Evolutionary conservation across 768 basidiomycete species (phyloP).

Genomic region (Suillus sp.): DNA sequence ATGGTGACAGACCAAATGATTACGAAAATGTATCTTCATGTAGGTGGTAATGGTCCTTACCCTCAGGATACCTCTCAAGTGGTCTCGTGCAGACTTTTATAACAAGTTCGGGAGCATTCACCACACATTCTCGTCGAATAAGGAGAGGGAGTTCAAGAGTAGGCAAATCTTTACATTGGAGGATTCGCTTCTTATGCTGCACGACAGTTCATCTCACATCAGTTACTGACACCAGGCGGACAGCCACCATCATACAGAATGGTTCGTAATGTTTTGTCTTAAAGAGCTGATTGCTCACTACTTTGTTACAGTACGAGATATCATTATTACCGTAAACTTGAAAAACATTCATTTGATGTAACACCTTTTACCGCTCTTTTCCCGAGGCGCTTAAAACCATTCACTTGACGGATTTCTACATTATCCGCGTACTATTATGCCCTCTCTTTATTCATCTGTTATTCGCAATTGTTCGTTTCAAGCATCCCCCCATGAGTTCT

Average conservation of each 20-base stretch:
- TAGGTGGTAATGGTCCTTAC: constrained; percentile 36
- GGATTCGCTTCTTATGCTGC: constrained; percentile 14
- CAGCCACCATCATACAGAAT: constrained; percentile 70
- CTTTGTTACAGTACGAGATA: constrained; percentile 57
- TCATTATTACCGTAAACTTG: constrained; percentile 68
- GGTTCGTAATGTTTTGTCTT: constrained; percentile 45
- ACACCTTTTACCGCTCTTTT: constrained; percentile 8
- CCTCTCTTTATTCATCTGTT: constrained; percentile 15
- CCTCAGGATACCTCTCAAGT: neutral
- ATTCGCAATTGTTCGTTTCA: constrained; percentile 9
- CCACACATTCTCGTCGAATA: constrained; percentile 67
- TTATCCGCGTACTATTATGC: constrained; percentile 12
- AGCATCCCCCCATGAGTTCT: constrained; percentile 12
- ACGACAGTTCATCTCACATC: constrained; percentile 72
- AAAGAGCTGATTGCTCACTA: constrained; percentile 11
- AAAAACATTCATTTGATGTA: constrained; percentile 49
- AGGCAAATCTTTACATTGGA: constrained; percentile 25
- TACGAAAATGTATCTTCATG: constrained; percentile 76
- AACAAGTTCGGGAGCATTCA: constrained; percentile 74
- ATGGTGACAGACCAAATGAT: constrained; percentile 78
- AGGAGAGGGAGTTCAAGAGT: constrained; percentile 74
- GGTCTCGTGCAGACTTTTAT: constrained; percentile 57
- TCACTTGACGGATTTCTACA: constrained; percentile 5
- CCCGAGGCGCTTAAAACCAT: neutral
- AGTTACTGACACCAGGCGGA: constrained; percentile 78